A percentile compares a stretch with the other conserved stretches of the same genome.
These are phyloP conservation scores for Sclerotinia glacialis DNA, from an alignment of 2,329 filamentous ascomycete species.

Conservation along the genomic window DNA sequence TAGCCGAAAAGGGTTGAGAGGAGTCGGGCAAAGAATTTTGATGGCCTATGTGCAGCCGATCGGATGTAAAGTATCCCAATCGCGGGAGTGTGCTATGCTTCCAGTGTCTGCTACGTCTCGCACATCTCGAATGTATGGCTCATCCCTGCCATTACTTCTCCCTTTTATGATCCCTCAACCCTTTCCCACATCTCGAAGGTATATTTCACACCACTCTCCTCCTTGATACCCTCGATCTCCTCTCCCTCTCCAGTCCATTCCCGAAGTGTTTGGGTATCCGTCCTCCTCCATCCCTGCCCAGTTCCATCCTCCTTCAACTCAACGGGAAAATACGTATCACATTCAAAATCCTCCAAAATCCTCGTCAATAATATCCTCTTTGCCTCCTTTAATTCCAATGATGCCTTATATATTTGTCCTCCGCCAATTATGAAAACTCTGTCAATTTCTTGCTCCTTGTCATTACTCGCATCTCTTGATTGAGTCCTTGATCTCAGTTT, in stretches of 20 bases:
- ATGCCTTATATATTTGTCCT: conserved; percentile 75
- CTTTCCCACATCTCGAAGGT: conserved; percentile 74
- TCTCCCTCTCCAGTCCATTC: conserved; percentile 62
- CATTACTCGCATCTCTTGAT: not conserved
- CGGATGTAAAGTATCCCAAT: not conserved
- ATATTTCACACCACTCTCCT: conserved; percentile 64
- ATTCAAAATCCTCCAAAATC: conserved; percentile 67
- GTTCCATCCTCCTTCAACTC: conserved; percentile 43
- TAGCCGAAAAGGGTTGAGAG: not conserved
- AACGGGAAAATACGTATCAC: conserved; percentile 73
- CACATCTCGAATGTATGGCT: not conserved
- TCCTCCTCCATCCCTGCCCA: conserved; percentile 53
- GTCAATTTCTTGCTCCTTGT: not conserved
- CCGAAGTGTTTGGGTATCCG: conserved; percentile 52
- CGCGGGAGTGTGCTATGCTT: not conserved
- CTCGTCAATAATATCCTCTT: conserved; percentile 67
- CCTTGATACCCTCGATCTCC: conserved; percentile 53
- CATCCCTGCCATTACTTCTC: no score
- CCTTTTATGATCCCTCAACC: conserved; percentile 25
- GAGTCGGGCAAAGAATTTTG: no score
- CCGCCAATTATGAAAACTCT: conserved; percentile 81
- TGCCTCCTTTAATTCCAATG: conserved; percentile 58
- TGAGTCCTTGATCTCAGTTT: not conserved
- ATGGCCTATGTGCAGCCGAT: not conserved
- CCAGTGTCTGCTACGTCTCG: not conserved